Conservation (phyloP, 2,329 filamentous ascomycete species). For the Mollisiaceae sp. region DNA sequence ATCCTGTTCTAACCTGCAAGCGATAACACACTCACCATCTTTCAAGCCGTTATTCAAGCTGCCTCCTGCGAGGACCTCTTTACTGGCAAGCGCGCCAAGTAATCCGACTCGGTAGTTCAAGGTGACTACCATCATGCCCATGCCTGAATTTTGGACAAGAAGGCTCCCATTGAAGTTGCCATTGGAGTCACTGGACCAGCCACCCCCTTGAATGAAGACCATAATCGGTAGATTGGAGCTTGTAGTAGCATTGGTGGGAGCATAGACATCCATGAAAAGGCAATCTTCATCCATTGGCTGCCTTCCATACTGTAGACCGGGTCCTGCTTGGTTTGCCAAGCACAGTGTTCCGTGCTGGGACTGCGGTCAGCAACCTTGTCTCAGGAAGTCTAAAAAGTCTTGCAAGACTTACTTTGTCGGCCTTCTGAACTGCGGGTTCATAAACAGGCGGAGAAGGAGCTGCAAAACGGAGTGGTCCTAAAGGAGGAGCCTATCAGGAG, state of each 20-base stretch:
- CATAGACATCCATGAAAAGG: conserved; percentile 68
- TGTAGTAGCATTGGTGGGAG: conserved; percentile 56
- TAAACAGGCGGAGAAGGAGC: conserved; percentile 64
- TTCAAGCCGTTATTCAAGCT: conserved; percentile 65
- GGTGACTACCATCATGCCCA: conserved; percentile 68
- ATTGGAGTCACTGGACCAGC: conserved; percentile 56
- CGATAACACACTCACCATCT: conserved; percentile 14
- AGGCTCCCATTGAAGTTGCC: conserved; percentile 64
- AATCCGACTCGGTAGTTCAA: conserved; percentile 78
- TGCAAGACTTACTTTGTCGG: conserved; percentile 20
- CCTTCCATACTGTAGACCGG: conserved; percentile 27
- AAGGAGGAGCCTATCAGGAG: conserved; percentile 56
- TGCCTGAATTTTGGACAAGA: conserved; percentile 60
- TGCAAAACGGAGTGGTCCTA: conserved; percentile 67
- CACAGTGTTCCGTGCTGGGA: conserved; percentile 30
- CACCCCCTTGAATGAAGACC: conserved; percentile 61
- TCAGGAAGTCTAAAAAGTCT: not conserved
- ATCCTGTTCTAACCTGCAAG: not conserved
- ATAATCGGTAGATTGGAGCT: conserved; percentile 59
- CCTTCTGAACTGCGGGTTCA: conserved; percentile 15
- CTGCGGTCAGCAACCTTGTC: not conserved
- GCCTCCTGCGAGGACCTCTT: conserved; percentile 53
- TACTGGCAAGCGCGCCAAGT: conserved; percentile 70
- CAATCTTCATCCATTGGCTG: conserved; percentile 63
- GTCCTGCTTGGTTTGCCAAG: conserved; percentile 20